phyloP scores from a whole-genome alignment of 2,329 filamentous ascomycete genomes.

The Claviceps pazoutovae region DNA sequence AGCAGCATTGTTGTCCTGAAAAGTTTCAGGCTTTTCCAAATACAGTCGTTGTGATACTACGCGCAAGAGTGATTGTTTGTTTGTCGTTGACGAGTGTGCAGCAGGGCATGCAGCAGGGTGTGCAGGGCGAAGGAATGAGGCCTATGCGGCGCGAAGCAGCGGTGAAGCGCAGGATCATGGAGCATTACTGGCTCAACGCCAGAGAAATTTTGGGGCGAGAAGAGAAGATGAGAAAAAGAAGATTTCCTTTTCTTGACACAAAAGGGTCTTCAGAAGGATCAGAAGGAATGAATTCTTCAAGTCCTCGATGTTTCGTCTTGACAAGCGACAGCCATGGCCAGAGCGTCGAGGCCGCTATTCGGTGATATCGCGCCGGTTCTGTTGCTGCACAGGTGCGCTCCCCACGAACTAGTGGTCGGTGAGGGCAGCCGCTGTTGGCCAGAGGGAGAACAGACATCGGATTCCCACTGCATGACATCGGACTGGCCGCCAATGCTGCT shows the following conservation, averaged over 20 bases:
- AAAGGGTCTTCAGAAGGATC: not conserved
- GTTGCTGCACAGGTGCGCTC: conserved; percentile 31
- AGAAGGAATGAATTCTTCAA: not conserved
- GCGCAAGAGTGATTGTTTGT: too few relatives aligned
- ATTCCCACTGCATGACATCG: conserved; percentile 24
- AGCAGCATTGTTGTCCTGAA: too few relatives aligned
- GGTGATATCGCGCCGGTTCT: conserved; percentile 27
- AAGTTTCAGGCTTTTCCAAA: too few relatives aligned
- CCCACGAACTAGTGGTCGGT: conserved; percentile 27
- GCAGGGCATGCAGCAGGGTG: too few relatives aligned
- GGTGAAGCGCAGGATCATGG: conserved; percentile 1
- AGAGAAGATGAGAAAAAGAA: not conserved
- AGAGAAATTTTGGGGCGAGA: too few relatives aligned
- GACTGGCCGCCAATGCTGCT: conserved; percentile 8
- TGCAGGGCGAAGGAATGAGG: not conserved
- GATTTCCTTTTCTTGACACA: not conserved
- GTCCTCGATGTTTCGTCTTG: conserved; percentile 25
- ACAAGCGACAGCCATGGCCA: conserved; percentile 40
- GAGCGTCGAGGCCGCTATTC: conserved; percentile 39
- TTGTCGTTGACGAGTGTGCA: conserved; percentile 1
- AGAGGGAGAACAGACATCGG: conserved; percentile 13
- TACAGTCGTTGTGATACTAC: too few relatives aligned
- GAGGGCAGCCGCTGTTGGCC: conserved; percentile 27
- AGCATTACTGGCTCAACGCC: not conserved
- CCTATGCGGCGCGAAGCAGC: not conserved